Conservation (phyloP, 257 asterid species). For the Prunella vulgaris region DNA sequence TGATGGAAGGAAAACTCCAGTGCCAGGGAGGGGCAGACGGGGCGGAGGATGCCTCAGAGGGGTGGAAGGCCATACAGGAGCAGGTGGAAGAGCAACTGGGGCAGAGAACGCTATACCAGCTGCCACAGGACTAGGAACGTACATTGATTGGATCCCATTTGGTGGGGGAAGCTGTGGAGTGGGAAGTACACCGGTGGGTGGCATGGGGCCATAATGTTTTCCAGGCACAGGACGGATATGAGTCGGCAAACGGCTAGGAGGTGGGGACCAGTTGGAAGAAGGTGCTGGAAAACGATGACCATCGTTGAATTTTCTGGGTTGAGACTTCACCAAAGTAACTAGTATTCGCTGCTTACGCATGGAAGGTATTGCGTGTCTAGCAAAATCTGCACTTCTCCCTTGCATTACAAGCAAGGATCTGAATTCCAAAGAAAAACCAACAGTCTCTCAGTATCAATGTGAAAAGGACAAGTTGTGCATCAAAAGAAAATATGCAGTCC, state of each 20-base stretch:
- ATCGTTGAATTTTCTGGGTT: constrained; percentile 42
- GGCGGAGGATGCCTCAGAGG: constrained; percentile 57
- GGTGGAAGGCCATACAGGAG: constrained; percentile 53
- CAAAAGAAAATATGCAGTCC: not conserved
- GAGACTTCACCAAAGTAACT: constrained; percentile 60
- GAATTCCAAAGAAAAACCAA: constrained; percentile 12
- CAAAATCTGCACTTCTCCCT: constrained; percentile 64
- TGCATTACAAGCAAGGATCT: constrained; percentile 69
- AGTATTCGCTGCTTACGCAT: constrained; percentile 59
- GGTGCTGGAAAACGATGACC: constrained; percentile 31
- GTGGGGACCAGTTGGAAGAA: constrained; percentile 56
- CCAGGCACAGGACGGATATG: constrained; percentile 42
- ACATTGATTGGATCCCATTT: constrained; percentile 54
- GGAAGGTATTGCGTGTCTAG: constrained; percentile 68
- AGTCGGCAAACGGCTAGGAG: constrained; percentile 51
- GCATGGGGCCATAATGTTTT: constrained; percentile 42
- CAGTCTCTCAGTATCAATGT: not conserved
- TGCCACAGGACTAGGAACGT: constrained; percentile 43
- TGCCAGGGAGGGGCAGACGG: constrained; percentile 69
- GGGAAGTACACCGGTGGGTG: constrained; percentile 39
- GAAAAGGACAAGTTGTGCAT: not conserved
- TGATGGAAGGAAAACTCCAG: constrained; percentile 86
- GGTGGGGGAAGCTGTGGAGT: constrained; percentile 39
- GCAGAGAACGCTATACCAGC: constrained; percentile 54
- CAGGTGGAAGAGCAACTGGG: constrained; percentile 46